phyloP scores from a whole-genome alignment of 2,329 filamentous ascomycete species.

The Fonsecaea nubica region DNA sequence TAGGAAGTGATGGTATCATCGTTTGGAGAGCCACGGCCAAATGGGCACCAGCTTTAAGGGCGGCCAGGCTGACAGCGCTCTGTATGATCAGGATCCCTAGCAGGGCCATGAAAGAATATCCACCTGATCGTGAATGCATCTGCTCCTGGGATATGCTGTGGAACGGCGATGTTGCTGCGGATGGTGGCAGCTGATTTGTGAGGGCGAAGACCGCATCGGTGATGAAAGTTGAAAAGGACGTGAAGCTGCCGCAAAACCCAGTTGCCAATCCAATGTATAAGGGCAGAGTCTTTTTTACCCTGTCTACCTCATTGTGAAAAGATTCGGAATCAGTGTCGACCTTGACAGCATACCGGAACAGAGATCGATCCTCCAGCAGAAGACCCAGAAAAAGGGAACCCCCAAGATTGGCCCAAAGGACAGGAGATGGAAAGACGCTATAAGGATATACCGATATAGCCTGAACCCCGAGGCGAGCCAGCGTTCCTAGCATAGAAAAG shows the following conservation, averaged over 20 bases:
- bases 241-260: slow-evolving; percentile 84
- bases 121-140: slow-evolving; percentile 44
- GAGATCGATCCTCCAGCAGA: slow-evolving; percentile 72
- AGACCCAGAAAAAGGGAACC: slow-evolving; percentile 82
- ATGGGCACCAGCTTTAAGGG: slow-evolving; percentile 73
- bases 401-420: slow-evolving; percentile 82
- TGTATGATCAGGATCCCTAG: slow-evolving; percentile 73
- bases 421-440: slow-evolving; percentile 72
- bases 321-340: not conserved
- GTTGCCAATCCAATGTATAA: slow-evolving; percentile 82
- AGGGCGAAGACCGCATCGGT: slow-evolving; percentile 76
- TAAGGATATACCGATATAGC: slow-evolving; percentile 77
- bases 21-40: slow-evolving; percentile 66
- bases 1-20: slow-evolving; percentile 64
- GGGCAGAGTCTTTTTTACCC: slow-evolving; percentile 77
- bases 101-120: slow-evolving; percentile 78
- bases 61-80: slow-evolving; percentile 69
- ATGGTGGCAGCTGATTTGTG: slow-evolving; percentile 65
- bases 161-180: slow-evolving; percentile 19
- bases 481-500: slow-evolving; percentile 79
- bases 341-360: slow-evolving; percentile 63
- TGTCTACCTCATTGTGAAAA: not conserved
- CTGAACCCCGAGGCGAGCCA: slow-evolving; percentile 76
- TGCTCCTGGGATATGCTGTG: not conserved
- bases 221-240: slow-evolving; percentile 82